Base-by-base conservation (phyloP, 2,329 filamentous ascomycete species). In the Xylariales sp. region DNA sequence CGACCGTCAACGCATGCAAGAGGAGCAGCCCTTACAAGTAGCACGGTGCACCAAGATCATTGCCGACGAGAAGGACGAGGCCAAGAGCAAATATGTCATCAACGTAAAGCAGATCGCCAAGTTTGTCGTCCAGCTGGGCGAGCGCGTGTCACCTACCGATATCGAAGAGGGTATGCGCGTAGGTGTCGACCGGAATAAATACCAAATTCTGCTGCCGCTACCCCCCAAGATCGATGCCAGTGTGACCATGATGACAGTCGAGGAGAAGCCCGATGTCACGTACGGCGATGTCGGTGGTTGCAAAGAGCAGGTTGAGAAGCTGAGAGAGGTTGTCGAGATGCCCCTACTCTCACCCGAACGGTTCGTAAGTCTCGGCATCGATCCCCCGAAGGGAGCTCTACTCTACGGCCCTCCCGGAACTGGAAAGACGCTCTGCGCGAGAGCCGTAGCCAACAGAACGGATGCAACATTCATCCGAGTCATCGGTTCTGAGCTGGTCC, bases 71-170 rank as follows among this genome's bases (percentile, higher is more conserved):
- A 91, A 93, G 68, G 90, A 97, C 63, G 76, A 88, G 46, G 87
- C 95, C 49, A 98, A 98, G 80, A 95, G 86, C 80, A 98, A 97
- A 82, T 98, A 98, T 73, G 90, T 98, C 58, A 98, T 98, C 78
- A 98, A 98, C 69, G 91, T 98, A 55, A 98, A 98, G 76, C 93
- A 98, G 68, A 98, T 98, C 58, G 93, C 93, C 59, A 98, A 98
- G 71, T 98, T 98, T 58, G 93, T 98, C 38, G 93, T 98, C 51
- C 93, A 96, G 67, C 80, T 98, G 39, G 93, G 93, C 55, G 93
- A 98, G 62, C 85, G 93, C 50, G 93, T 98, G 54, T 94, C 87
- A 60, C 93, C 93, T 37, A 97, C 93, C 53, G 93, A 98, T 80
- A 98, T 98, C 58, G 93, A 98, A 62, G 93, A 98, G 67, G 93